Evolutionary conservation across 352 stramenopile species (phyloP), one percentile per base, ranked within the genome.

Genomic region (Albugo candida): DNA sequence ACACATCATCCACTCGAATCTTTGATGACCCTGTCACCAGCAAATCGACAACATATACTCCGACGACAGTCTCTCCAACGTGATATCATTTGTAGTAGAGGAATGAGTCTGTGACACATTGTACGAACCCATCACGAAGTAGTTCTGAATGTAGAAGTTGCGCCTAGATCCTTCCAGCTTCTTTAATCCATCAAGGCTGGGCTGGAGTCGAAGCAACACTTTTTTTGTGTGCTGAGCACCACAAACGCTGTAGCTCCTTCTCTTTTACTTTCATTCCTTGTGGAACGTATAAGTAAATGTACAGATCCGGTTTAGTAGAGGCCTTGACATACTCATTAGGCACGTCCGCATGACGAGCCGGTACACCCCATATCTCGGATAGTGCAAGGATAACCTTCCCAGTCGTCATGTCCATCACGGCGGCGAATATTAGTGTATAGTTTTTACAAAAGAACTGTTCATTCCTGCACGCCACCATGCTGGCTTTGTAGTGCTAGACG

Each of bases 11-110:
- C 1, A 60, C 45, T 0, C 36, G 47, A 0, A 0, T 1, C 12
- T 51, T 11, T 38, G 47, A 21, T 0, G 51, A 61, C 0, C 38
- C 51, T 0, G 53, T 67, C 0, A 53, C 56, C 5, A 74, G 19
- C 0, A 74, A 24, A 34, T 74, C 64, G 20, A 65, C 64, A 0
- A 63, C 54, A 45, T 63, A 66, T 1, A 54, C 42, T 0, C 49
- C 60, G 0, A 63, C 49, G 1, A 64, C 12, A 8, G 3, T 24
- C 17, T 24, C 8, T 3, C 20, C 38, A 24, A 3, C 38, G 3
- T 24, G 3, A 43, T 24, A 24, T 10, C 20, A 3, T 8, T 24
- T 19, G 38, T 43, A 43, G 8, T 43, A 43, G 38, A 43, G 17
- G 3, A 3, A 43, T 8, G 38, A 21, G 8, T 43, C 38, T 21